Evolutionary conservation across 768 basidiomycete species (phyloP), one percentile per base, ranked within the genome.

Genomic region (Tephrocybe sp.): DNA sequence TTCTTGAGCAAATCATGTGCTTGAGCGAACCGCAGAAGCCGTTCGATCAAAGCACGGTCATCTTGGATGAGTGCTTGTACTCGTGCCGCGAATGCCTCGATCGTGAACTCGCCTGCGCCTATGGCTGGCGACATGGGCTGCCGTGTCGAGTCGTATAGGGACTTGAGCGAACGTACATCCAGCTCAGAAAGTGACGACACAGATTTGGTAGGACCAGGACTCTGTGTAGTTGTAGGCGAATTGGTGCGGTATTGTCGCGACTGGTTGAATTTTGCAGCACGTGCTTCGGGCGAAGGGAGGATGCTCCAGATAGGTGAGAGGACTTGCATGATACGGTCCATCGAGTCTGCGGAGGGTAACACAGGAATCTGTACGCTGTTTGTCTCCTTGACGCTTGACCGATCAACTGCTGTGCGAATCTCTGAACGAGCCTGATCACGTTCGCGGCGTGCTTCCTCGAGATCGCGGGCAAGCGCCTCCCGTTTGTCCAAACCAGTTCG

Each of bases 1-100:
- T 86, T 89, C 78, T 93, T 96, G 53, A 96, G 77, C 55, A 95
- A 62, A 56, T 96, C 93, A 51, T 95, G 88, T 42, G 92, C 90
- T 66, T 91, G 86, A 2, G 90, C 93, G 58, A 92, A 89, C 21
- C 91, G 82, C 43, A 92, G 72, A 31, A 94, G 70, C 26, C 93
- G 79, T 66, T 92, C 89, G 53, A 94, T 91, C 52, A 98, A 69
- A 16, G 87, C 77, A 21, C 84, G 81, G 59, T 95, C 92, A 65
- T 97, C 96, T 27, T 79, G 74, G 44, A 97, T 75, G 49, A 97
- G 75, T 2, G 89, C 85, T 59, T 88, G 85, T 37, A 97, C 86
- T 5, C 93, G 79, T 18, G 76, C 67, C 11, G 82, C 82, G 58
- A 96, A 92, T 16, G 82, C 85, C 43, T 91, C 90, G 37, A 94